Conservation (phyloP, 495 filamentous ascomycete genomes). For the Barbatosphaeria neglecta region DNA sequence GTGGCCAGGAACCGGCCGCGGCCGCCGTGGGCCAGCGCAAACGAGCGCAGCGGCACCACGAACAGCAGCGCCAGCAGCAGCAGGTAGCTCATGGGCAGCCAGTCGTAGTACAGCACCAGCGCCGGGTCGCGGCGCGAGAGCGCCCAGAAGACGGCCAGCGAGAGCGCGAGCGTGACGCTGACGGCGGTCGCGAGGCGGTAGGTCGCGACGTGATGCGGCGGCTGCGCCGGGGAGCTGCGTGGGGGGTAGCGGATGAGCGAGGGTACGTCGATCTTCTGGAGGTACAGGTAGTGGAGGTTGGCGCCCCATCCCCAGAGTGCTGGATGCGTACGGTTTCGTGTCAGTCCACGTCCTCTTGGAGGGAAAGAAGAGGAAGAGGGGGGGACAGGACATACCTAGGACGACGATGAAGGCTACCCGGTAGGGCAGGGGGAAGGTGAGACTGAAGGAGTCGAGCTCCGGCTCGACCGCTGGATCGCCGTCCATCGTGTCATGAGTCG, state of each 20-base stretch:
- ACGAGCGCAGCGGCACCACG: slow-evolving; percentile 50
- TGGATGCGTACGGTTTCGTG: slow-evolving; percentile 22
- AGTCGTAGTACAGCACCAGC: slow-evolving; percentile 60
- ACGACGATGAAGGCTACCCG: slow-evolving; percentile 70
- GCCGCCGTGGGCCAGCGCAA: slow-evolving; percentile 57
- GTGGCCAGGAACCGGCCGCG: slow-evolving; percentile 63
- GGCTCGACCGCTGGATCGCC: slow-evolving; percentile 70
- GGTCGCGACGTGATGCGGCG: slow-evolving; percentile 62
- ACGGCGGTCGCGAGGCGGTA: slow-evolving; percentile 74
- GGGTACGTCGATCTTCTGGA: slow-evolving; percentile 69
- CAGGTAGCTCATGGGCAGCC: slow-evolving; percentile 72
- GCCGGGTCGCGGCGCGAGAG: slow-evolving; percentile 56
- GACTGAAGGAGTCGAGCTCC: slow-evolving; percentile 73
- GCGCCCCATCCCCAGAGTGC: slow-evolving; percentile 86
- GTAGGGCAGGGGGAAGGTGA: slow-evolving; percentile 75
- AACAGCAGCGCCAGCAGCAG: slow-evolving; percentile 57
- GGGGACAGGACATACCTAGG: slow-evolving; percentile 45
- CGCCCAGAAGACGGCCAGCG: slow-evolving; percentile 70
- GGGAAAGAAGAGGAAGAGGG: neutral
- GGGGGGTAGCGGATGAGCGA: slow-evolving; percentile 67
- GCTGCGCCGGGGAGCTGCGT: slow-evolving; percentile 50
- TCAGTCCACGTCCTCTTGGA: neutral
- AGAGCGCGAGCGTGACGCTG: slow-evolving; percentile 54
- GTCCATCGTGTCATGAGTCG: slow-evolving; percentile 47
- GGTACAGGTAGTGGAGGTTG: slow-evolving; percentile 71